Base-by-base conservation (phyloP, 1,284 basidiomycete genomes). In the Sporisorium sorghi region DNA sequence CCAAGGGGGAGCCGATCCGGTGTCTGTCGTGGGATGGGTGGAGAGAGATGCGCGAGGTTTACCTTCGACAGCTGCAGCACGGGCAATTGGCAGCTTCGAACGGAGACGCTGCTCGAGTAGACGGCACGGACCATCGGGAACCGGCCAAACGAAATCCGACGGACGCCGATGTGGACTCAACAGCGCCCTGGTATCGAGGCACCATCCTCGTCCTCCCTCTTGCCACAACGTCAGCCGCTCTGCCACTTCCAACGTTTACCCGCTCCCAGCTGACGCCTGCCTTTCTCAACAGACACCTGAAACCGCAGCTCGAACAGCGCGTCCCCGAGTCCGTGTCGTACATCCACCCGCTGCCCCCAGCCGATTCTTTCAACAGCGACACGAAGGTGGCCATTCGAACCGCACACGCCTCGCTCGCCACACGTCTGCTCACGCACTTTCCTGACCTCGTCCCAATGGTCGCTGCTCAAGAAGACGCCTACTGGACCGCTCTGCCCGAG, bases 241-340 rank as follows among this genome's bases (percentile, higher is more conserved):
- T 35, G 3, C 3, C 33, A 14, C 33, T 14, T 14, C n/a, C 51
- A 0, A 10, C 26, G 1, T 43, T 19, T 42, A 37, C 46, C 26
- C 24, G 1, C 21, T 39, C 46, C 30, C 54, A 61, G 0, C 17
- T 49, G 17, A 62, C 65, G 15, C 54, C 54, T 10, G 30, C 37
- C 5, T 47, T 61, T 5, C 56, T 52, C 21, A 62, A 68, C 8
- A 49, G 50, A 5, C 59, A 62, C 24, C 46, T 72, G 33, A 72
- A 72, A 30, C 58, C 62, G n/a, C 58, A 51, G 23, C 63, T 72
- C 40, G 69, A 72, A 39, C 35, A 62, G 24, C 26, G 28, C 2
- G 63, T 72, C 8, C 48, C 58, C 23, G 69, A 67, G 28, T 62
- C 63, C 12, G 51, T 72, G 19, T 35, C 69, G 3, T 72, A 72